Conservation (phyloP, 2,329 filamentous ascomycete genomes). For the Westerdykella ornata region DNA sequence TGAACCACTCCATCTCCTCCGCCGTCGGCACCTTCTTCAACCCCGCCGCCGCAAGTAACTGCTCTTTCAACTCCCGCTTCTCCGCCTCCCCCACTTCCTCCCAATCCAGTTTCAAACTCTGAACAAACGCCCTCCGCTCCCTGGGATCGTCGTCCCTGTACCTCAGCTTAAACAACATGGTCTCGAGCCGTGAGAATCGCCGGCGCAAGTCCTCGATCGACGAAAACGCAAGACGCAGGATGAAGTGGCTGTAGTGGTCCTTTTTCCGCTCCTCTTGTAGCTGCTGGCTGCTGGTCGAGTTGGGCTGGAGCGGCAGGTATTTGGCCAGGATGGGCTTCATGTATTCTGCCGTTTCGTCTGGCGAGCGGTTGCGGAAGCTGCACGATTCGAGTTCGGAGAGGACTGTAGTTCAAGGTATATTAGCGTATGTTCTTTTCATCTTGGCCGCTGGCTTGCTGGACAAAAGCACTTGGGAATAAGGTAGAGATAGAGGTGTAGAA, state of each 20-base stretch:
- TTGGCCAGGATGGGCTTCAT: slow-evolving; percentile 85
- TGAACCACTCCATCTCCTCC: slow-evolving; percentile 88
- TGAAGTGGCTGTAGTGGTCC: slow-evolving; percentile 98
- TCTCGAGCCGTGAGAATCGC: slow-evolving; percentile 80
- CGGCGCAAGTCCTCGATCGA: slow-evolving; percentile 83
- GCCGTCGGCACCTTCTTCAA: slow-evolving; percentile 40
- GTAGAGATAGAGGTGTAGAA: slow-evolving; percentile 1
- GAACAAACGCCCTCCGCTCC: slow-evolving; percentile 71
- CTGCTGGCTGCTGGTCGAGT: slow-evolving; percentile 55
- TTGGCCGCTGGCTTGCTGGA: too few relatives aligned
- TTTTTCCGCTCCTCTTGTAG: slow-evolving; percentile 73
- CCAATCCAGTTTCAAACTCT: slow-evolving; percentile 73
- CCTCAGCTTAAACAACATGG: slow-evolving; percentile 78
- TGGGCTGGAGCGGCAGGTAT: slow-evolving; percentile 72
- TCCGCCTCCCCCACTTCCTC: slow-evolving; percentile 76
- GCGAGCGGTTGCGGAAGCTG: slow-evolving; percentile 83
- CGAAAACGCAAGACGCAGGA: slow-evolving; percentile 85
- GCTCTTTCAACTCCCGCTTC: slow-evolving; percentile 57
- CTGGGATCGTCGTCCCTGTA: slow-evolving; percentile 67
- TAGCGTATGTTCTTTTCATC: background rate
- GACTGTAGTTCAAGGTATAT: slow-evolving; percentile 45
- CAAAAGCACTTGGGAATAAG: too few relatives aligned
- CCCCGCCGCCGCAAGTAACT: slow-evolving; percentile 55
- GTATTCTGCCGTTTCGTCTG: slow-evolving; percentile 72
- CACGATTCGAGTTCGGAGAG: slow-evolving; percentile 88